phyloP scores from a whole-genome alignment of 2,329 filamentous ascomycete genomes.

The Sarocladiaceae sp. region DNA sequence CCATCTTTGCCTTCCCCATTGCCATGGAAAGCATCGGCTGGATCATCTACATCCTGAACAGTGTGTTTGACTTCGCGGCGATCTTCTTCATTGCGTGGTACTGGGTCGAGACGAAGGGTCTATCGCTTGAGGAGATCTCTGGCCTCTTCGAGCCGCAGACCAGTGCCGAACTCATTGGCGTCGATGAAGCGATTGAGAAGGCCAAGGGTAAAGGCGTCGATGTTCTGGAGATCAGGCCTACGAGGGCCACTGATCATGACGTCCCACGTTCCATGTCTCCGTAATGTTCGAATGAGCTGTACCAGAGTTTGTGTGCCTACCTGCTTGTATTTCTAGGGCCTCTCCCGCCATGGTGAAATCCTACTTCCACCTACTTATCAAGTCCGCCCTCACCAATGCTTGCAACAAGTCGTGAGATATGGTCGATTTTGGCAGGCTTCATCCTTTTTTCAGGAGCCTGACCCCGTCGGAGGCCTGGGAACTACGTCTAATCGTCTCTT shows the following conservation, averaged over 20 bases:
- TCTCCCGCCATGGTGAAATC: too few species aligned
- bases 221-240: not conserved
- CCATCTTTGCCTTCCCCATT: constrained; percentile 17
- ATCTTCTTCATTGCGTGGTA: constrained; percentile 15
- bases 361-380: too few species aligned
- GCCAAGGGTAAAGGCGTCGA: not conserved
- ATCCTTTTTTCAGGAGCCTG: not conserved
- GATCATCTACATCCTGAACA: constrained; percentile 21
- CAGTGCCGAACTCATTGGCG: not conserved
- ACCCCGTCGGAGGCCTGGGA: constrained; percentile 4
- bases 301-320: too few species aligned
- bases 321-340: too few species aligned
- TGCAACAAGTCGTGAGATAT: too few species aligned
- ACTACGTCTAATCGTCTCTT: constrained; percentile 9
- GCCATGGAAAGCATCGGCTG: constrained; percentile 18
- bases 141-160: constrained; percentile 17
- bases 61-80: constrained; percentile 18
- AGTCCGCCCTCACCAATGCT: too few species aligned
- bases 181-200: not conserved
- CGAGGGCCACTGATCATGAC: too few species aligned
- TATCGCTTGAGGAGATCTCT: constrained; percentile 38
- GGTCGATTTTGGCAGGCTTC: too few species aligned
- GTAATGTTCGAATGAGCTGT: too few species aligned
- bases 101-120: constrained; percentile 35
- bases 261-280: too few species aligned